A percentile compares a stretch with the other conserved stretches of the same genome.
phyloP scores from a whole-genome alignment of 2,329 filamentous ascomycete genomes.

The Cadophora gregata region DNA sequence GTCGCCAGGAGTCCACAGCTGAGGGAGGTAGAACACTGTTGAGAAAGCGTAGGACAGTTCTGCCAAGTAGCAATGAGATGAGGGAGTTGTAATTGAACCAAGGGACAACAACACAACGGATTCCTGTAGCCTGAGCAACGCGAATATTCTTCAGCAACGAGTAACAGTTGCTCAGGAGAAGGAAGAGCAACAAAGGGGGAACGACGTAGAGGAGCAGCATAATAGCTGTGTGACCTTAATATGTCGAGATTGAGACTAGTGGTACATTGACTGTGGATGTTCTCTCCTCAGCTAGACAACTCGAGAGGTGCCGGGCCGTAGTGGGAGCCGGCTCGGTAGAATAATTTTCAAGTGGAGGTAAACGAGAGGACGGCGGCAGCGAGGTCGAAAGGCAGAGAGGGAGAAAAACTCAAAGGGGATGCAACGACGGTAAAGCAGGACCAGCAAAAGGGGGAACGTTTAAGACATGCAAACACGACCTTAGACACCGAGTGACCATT shows the following conservation, averaged over 20 bases:
- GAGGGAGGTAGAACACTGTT: conserved; percentile 19
- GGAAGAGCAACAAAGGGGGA: background rate
- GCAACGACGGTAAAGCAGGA: conserved; percentile 8
- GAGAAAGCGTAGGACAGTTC: conserved; percentile 23
- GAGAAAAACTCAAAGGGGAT: background rate
- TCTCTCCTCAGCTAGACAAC: background rate
- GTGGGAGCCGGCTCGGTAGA: conserved; percentile 11
- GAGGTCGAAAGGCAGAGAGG: background rate
- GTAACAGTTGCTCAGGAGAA: background rate
- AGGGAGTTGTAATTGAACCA: conserved; percentile 30
- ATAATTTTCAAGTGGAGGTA: background rate
- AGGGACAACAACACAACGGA: conserved; percentile 31
- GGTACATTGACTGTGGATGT: conserved; percentile 15
- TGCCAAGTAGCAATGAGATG: conserved; percentile 17
- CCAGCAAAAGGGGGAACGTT: background rate
- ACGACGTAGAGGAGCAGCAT: conserved; percentile 16
- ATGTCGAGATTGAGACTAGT: background rate
- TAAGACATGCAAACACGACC: background rate
- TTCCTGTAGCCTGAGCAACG: conserved; percentile 25
- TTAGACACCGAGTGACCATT: conserved; percentile 5
- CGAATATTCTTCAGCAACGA: conserved; percentile 17
- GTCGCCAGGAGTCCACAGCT: conserved; percentile 28
- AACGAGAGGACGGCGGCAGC: background rate
- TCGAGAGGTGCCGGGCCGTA: background rate
- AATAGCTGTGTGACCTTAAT: conserved; percentile 9